Conservation (phyloP, 2,329 filamentous ascomycete genomes). For the Ceratocystiopsis brevicomis region DNA sequence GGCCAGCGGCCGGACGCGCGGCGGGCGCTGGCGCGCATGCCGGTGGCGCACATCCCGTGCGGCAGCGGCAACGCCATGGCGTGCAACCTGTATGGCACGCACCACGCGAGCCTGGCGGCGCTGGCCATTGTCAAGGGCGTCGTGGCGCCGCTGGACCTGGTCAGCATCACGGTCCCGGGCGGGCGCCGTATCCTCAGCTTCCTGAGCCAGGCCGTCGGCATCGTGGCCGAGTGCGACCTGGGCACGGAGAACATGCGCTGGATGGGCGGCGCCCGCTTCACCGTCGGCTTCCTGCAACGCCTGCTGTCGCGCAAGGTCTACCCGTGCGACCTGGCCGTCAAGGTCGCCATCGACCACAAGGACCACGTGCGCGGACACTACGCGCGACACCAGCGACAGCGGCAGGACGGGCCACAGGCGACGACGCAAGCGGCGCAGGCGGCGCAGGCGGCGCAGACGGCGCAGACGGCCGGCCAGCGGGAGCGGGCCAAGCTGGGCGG, state of each 20-base stretch:
- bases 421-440: too few species aligned
- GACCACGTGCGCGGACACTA: constrained; percentile 56
- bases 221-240: constrained; percentile 78
- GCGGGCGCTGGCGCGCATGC: constrained; percentile 54
- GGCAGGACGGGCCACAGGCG: not conserved
- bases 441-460: too few species aligned
- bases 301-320: constrained; percentile 61
- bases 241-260: constrained; percentile 81
- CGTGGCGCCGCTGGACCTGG: constrained; percentile 65
- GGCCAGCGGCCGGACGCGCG: constrained; percentile 57
- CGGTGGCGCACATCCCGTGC: constrained; percentile 75
- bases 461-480: not conserved
- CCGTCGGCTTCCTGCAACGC: constrained; percentile 62
- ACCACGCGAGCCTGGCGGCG: constrained; percentile 55
- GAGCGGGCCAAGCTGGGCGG: constrained; percentile 1
- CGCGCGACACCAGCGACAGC: constrained; percentile 5
- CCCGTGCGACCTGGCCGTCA: constrained; percentile 74
- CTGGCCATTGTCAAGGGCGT: constrained; percentile 75
- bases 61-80: constrained; percentile 91
- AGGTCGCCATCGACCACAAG: constrained; percentile 65
- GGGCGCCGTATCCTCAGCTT: constrained; percentile 57
- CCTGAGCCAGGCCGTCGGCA: constrained; percentile 73
- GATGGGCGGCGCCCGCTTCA: constrained; percentile 80
- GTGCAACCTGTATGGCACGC: constrained; percentile 71
- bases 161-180: constrained; percentile 70